A percentile compares a stretch with the other conserved stretches of the same genome.
These are phyloP conservation scores for Emericellopsis cladophorae DNA, from an alignment of 2,329 filamentous ascomycete genomes.

Conservation along the genomic window DNA sequence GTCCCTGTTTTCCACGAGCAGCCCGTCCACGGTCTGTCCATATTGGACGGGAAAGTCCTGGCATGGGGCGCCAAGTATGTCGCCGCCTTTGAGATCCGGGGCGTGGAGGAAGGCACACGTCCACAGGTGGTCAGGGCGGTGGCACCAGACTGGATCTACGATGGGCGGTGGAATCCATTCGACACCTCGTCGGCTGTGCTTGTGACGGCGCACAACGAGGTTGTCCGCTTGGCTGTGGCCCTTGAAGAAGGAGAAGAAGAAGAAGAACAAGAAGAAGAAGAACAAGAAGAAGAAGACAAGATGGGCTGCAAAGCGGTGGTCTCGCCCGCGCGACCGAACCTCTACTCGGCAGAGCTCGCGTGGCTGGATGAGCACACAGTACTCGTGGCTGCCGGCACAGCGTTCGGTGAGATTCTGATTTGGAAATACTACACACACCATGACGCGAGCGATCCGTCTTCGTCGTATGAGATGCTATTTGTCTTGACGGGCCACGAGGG, in stretches of 20 bases:
- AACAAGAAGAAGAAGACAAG: constrained; percentile 8
- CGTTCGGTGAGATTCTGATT: constrained; percentile 85
- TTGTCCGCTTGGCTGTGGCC: constrained; percentile 38
- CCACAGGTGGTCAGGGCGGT: constrained; percentile 21
- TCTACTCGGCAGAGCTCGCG: constrained; percentile 71
- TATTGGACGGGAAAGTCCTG: constrained; percentile 29
- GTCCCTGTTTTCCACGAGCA: constrained; percentile 52
- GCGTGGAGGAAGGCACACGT: constrained; percentile 4
- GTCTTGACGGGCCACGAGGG: constrained; percentile 67
- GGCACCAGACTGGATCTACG: constrained; percentile 67
- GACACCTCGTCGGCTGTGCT: constrained; percentile 37
- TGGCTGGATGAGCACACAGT: constrained; percentile 47
- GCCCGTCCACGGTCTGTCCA: constrained; percentile 59
- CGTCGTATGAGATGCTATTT: constrained; percentile 29
- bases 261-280: no score
- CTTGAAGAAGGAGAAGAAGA: constrained; percentile 11
- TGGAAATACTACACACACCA: constrained; percentile 54
- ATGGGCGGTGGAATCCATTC: constrained; percentile 42
- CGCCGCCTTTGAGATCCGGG: constrained; percentile 20
- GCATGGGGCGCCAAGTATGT: constrained; percentile 60
- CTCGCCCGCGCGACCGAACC: constrained; percentile 64
- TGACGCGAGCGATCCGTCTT: neutral
- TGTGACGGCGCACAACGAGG: constrained; percentile 79
- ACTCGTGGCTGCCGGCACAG: constrained; percentile 77
- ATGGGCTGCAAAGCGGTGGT: constrained; percentile 35